Percentiles rank a stretch among this genome's conserved stretches.
Conservation (phyloP, 768 basidiomycete genomes). For the Tulasnella calospora region DNA sequence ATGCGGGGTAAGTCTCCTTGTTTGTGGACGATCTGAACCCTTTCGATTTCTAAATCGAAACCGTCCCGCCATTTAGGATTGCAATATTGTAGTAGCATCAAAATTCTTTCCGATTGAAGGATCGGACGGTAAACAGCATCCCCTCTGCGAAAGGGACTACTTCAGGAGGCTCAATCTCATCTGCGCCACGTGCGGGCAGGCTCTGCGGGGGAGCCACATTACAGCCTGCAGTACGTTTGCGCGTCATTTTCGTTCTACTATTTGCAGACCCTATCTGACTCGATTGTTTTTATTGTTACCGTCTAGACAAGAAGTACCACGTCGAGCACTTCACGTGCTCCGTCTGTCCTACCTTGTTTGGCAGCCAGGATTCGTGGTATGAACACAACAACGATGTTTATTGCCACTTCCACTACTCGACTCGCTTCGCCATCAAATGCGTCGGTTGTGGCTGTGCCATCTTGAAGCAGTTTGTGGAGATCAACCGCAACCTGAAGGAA, state of each 20-base stretch:
- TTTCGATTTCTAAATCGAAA: constrained; percentile 19
- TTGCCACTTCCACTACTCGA: constrained; percentile 99
- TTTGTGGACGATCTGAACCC: neutral
- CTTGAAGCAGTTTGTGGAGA: constrained; percentile 98
- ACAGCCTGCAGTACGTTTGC: constrained; percentile 87
- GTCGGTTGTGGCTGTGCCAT: constrained; percentile 97
- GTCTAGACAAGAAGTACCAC: constrained; percentile 91
- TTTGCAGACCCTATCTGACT: constrained; percentile 12
- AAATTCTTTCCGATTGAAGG: constrained; percentile 99
- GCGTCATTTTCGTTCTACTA: neutral
- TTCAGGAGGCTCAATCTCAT: constrained; percentile 94
- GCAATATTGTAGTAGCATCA: constrained; percentile 90
- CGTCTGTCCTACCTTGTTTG: constrained; percentile 90
- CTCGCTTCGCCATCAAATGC: constrained; percentile 96
- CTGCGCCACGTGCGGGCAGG: constrained; percentile 92
- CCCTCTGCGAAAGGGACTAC: constrained; percentile 98
- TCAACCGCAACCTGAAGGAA: constrained; percentile 95
- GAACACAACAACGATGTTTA: constrained; percentile 97
- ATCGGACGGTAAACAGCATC: constrained; percentile 78
- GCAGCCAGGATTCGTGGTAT: constrained; percentile 97
- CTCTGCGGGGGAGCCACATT: constrained; percentile 94
- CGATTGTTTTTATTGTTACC: neutral
- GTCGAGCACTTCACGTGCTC: constrained; percentile 99
- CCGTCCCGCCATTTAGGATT: constrained; percentile 58
- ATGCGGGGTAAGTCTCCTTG: constrained; percentile 66